Percentiles rank a stretch among this genome's conserved stretches.
Evolutionary conservation across 2,329 filamentous ascomycete species (phyloP).

Genomic region (Aspergillus viridinutans): DNA sequence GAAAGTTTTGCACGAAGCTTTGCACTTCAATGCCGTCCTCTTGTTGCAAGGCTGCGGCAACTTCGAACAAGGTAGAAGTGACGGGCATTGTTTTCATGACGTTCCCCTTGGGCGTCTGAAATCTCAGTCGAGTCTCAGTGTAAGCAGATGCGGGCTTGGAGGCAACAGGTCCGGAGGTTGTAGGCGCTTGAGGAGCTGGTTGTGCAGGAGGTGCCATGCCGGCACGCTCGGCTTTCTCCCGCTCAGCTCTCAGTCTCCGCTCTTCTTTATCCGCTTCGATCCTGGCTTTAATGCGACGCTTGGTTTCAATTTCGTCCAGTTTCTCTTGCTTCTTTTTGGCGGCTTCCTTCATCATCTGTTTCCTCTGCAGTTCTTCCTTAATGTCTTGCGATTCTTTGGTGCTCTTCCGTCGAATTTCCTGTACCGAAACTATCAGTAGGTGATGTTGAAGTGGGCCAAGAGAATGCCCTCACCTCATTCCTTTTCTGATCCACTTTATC

Average conservation of each 20-base stretch:
- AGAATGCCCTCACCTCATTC: conserved; percentile 63
- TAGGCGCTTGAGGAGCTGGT: conserved; percentile 42
- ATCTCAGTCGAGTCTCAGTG: conserved; percentile 72
- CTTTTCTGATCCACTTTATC: conserved; percentile 79
- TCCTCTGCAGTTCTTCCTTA: conserved; percentile 82
- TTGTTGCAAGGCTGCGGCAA: conserved; percentile 68
- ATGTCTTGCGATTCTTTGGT: conserved; percentile 84
- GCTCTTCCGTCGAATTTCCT: conserved; percentile 73
- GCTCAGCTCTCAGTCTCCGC: conserved; percentile 76
- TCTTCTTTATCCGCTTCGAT: conserved; percentile 94
- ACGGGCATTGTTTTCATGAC: conserved; percentile 83
- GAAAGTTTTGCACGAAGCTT: conserved; percentile 82
- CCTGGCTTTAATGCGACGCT: conserved; percentile 84
- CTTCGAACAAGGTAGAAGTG: conserved; percentile 88
- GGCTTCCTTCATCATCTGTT: conserved; percentile 89
- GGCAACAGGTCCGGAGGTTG: conserved; percentile 45
- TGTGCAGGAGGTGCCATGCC: conserved; percentile 57
- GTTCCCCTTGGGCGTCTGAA: conserved; percentile 73
- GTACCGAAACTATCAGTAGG: conserved; percentile 3
- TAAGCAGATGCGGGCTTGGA: conserved; percentile 67
- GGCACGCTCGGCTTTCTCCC: conserved; percentile 79
- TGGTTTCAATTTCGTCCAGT: conserved; percentile 75
- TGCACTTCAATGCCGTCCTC: conserved; percentile 68
- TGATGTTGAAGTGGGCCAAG: background rate
- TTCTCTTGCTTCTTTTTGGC: conserved; percentile 85